These are phyloP conservation scores for Pittosporum tobira DNA, from an alignment of 129 eudicot species.

Conservation along the genomic window DNA sequence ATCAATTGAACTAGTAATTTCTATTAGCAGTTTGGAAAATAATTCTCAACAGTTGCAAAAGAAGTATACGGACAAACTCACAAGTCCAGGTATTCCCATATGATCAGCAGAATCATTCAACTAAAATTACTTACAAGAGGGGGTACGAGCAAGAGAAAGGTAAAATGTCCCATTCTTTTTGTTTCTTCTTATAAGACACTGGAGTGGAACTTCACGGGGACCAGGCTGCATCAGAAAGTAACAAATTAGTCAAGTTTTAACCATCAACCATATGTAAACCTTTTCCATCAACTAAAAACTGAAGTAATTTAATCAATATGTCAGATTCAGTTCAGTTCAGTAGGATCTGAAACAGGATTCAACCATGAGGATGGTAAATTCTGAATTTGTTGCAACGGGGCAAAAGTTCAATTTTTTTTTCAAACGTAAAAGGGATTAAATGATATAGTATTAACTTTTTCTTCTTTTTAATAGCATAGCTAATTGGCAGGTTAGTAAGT, in stretches of 20 bases:
- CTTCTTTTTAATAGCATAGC: no score
- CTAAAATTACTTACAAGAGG: constrained; percentile 50
- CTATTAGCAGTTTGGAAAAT: background rate
- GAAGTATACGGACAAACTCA: background rate
- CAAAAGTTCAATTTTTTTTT: no score
- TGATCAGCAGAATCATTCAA: background rate
- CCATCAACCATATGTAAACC: constrained; percentile 1
- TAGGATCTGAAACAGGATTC: background rate
- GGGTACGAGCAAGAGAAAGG: constrained; percentile 73
- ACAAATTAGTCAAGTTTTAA: background rate
- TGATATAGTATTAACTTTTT: no score
- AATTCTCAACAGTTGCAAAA: background rate
- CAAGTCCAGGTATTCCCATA: background rate
- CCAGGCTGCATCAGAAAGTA: constrained; percentile 59
- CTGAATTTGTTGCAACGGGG: no score
- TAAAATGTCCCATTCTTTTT: constrained; percentile 69
- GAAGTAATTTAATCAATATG: background rate
- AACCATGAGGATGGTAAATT: no score
- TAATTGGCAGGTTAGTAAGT: no score
- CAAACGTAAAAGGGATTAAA: no score
- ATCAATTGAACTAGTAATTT: no score
- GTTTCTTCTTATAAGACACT: constrained; percentile 79
- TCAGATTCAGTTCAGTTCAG: background rate
- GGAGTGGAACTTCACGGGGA: constrained; percentile 71
- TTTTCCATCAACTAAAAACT: background rate